Conservation (phyloP, 306 rosid genomes). For the Corylus americana region DNA sequence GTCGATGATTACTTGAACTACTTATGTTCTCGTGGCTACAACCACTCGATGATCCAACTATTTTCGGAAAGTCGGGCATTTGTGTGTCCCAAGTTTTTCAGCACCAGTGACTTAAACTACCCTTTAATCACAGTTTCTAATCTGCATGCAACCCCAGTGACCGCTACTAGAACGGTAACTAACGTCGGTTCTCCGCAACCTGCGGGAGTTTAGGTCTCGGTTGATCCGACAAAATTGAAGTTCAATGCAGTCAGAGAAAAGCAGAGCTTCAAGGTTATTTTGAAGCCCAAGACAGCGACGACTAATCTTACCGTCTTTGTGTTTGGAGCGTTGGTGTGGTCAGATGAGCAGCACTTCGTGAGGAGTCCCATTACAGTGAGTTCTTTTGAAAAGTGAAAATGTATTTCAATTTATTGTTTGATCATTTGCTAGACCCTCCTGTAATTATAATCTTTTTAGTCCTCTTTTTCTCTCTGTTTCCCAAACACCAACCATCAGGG, state of each 20-base stretch:
- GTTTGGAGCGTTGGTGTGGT: slow-evolving; percentile 49
- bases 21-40: slow-evolving; percentile 59
- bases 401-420: too few species aligned
- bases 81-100: slow-evolving; percentile 41
- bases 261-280: slow-evolving; percentile 35
- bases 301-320: not conserved
- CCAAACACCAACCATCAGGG: not conserved
- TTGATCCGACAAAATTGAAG: slow-evolving; percentile 34
- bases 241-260: slow-evolving; percentile 49
- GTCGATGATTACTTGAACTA: slow-evolving; percentile 49
- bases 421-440: too few species aligned
- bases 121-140: slow-evolving; percentile 46
- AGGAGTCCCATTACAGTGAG: not conserved
- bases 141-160: slow-evolving; percentile 1
- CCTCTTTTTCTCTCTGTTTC: too few species aligned
- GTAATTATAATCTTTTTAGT: too few species aligned
- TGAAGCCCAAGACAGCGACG: not conserved
- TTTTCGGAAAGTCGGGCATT: slow-evolving; percentile 24
- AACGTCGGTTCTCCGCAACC: slow-evolving; percentile 59
- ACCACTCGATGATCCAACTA: slow-evolving; percentile 5
- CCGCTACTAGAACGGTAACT: slow-evolving; percentile 44
- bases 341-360: slow-evolving; percentile 37
- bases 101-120: slow-evolving; percentile 51
- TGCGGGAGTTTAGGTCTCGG: slow-evolving; percentile 24
- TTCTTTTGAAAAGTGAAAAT: too few species aligned